phyloP scores from a whole-genome alignment of 2,329 filamentous ascomycete genomes.

The Aureobasidium zeae region DNA sequence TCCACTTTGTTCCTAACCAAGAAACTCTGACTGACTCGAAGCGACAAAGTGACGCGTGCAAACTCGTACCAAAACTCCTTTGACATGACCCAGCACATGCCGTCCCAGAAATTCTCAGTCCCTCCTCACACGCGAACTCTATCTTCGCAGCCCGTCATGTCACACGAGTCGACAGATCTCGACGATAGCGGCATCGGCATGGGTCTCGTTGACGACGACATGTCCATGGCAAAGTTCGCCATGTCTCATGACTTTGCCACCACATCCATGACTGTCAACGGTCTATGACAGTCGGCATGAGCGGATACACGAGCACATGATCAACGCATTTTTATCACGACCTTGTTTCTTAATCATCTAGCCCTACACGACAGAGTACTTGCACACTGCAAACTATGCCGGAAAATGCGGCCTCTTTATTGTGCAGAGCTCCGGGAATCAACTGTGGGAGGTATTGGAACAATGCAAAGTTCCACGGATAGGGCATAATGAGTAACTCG shows the following conservation, averaged over 20 bases:
- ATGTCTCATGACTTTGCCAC: conserved; percentile 6
- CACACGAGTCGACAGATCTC: conserved; percentile 23
- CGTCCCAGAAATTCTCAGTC: conserved; percentile 8
- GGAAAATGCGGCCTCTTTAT: too few relatives aligned
- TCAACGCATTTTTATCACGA: too few relatives aligned
- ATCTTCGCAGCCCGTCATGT: conserved; percentile 17
- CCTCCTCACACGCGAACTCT: conserved; percentile 16
- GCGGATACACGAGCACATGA: too few relatives aligned
- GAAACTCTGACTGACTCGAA: conserved; percentile 15
- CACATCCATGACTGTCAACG: conserved; percentile 5
- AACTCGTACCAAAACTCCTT: conserved; percentile 13
- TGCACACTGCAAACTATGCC: too few relatives aligned
- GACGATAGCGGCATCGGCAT: conserved; percentile 33
- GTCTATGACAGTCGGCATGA: too few relatives aligned
- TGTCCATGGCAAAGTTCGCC: conserved; percentile 19
- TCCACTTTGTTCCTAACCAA: background rate
- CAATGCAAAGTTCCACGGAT: too few relatives aligned
- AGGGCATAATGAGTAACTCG: too few relatives aligned
- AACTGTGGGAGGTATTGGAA: too few relatives aligned
- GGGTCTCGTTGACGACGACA: conserved; percentile 29
- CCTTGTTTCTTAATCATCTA: too few relatives aligned
- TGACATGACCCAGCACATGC: conserved; percentile 14
- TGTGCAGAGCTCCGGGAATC: too few relatives aligned
- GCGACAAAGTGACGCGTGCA: conserved; percentile 16
- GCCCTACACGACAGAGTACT: too few relatives aligned